Conservation (phyloP, 768 basidiomycete species). For the Hygrocybe coccinea region DNA sequence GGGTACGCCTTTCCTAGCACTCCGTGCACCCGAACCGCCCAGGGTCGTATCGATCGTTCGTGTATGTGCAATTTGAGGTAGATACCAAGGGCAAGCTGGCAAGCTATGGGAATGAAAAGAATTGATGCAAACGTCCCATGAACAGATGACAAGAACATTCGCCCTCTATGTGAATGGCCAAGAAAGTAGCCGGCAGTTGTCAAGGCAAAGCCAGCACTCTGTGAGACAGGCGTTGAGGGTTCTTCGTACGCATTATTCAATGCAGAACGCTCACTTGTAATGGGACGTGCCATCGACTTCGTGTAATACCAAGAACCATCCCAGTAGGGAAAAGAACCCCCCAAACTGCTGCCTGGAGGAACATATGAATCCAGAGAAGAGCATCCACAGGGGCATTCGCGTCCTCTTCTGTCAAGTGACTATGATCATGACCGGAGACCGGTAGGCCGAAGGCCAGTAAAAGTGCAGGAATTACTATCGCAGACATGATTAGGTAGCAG, state of each 20-base stretch:
- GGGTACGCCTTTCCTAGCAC: constrained; percentile 82
- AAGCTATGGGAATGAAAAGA: constrained; percentile 56
- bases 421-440: constrained; percentile 44
- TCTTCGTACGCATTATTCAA: not conserved
- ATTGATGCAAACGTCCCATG: constrained; percentile 70
- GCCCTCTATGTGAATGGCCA: constrained; percentile 82
- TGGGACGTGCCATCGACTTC: constrained; percentile 88
- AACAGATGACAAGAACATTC: constrained; percentile 66
- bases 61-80: constrained; percentile 92
- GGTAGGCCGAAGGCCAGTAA: constrained; percentile 12
- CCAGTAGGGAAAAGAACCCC: constrained; percentile 82
- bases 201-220: constrained; percentile 65
- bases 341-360: constrained; percentile 75
- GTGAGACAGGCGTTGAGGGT: not conserved
- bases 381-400: constrained; percentile 64
- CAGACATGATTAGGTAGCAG: not conserved
- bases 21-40: constrained; percentile 65
- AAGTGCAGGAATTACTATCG: not conserved
- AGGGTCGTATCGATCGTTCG: constrained; percentile 68
- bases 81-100: constrained; percentile 69
- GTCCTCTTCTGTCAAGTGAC: constrained; percentile 63
- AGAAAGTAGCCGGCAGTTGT: constrained; percentile 72
- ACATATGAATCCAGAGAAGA: constrained; percentile 79
- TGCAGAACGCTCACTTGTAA: constrained; percentile 53
- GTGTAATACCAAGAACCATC: constrained; percentile 69